Conservation (phyloP, 345 rosid genomes). For the Bruguiera parviflora region DNA sequence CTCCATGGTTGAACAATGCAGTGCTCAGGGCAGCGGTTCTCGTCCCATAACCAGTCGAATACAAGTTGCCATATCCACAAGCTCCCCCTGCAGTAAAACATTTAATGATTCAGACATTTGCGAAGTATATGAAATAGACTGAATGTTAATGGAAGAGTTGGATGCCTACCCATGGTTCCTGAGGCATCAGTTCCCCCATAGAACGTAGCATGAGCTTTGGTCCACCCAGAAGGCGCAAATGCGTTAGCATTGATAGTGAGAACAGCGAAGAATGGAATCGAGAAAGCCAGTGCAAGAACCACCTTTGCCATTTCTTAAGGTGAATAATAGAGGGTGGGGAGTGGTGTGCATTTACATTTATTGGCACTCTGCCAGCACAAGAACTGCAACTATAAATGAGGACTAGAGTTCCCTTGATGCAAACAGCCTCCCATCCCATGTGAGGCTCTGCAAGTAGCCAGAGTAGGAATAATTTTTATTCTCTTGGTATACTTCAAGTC, state of each 20-base stretch:
- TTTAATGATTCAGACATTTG: neutral
- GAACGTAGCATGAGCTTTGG: conserved; percentile 23
- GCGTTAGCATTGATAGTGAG: conserved; percentile 32
- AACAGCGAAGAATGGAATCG: conserved; percentile 34
- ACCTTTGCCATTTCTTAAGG: conserved; percentile 35
- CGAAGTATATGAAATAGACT: too few species aligned
- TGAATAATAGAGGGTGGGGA: neutral
- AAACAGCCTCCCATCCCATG: conserved; percentile 45
- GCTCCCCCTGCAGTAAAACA: conserved; percentile 25
- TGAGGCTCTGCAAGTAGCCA: conserved; percentile 23
- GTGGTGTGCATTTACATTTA: conserved; percentile 9
- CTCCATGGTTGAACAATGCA: conserved; percentile 31
- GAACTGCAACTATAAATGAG: conserved; percentile 31
- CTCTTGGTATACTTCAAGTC: neutral
- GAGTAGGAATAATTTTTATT: neutral
- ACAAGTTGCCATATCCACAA: conserved; percentile 32
- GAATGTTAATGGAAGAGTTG: too few species aligned
- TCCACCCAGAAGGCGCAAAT: conserved; percentile 44
- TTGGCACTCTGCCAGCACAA: conserved; percentile 16
- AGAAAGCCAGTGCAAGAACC: conserved; percentile 25
- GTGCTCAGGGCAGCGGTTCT: conserved; percentile 31
- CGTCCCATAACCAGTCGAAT: conserved; percentile 31
- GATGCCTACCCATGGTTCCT: conserved; percentile 21
- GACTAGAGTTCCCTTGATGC: conserved; percentile 13
- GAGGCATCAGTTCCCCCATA: conserved; percentile 26